Conservation (phyloP, 2,329 filamentous ascomycete genomes). For the Xylariales sp. region DNA sequence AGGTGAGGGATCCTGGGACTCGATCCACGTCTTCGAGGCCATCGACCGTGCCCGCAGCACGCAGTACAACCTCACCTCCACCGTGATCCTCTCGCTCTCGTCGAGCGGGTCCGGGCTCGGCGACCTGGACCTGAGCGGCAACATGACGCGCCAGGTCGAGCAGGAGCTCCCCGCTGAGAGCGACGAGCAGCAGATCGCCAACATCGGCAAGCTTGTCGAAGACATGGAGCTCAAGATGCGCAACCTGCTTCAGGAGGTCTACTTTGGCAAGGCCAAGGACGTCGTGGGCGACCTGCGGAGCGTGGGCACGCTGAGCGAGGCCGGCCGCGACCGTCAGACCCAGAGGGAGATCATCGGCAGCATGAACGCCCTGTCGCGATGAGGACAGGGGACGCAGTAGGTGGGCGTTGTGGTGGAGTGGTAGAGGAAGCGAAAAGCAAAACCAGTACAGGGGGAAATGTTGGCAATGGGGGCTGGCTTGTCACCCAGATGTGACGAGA, state of each 20-base stretch:
- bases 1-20: conserved; percentile 87
- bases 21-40: conserved; percentile 97
- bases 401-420: too few species aligned
- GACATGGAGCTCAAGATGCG: conserved; percentile 99
- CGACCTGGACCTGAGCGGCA: conserved; percentile 87
- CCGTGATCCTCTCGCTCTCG: conserved; percentile 86
- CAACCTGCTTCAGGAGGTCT: conserved; percentile 95
- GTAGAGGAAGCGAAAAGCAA: too few species aligned
- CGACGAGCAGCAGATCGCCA: conserved; percentile 91
- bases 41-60: conserved; percentile 86
- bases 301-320: conserved; percentile 77
- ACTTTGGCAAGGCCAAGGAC: conserved; percentile 99
- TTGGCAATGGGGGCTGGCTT: too few species aligned
- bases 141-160: conserved; percentile 97
- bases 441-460: too few species aligned
- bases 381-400: too few species aligned
- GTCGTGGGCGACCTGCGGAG: conserved; percentile 94
- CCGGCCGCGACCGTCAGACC: conserved; percentile 75
- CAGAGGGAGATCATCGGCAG: conserved; percentile 83
- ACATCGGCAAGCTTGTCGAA: conserved; percentile 90
- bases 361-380: conserved; percentile 23
- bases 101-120: conserved; percentile 61
- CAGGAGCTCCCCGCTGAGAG: conserved; percentile 84
- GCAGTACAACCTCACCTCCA: conserved; percentile 97
- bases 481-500: too few species aligned